Base-by-base conservation (phyloP, 192 early-diverging fungal genomes). In the Linnemannia elongata region DNA sequence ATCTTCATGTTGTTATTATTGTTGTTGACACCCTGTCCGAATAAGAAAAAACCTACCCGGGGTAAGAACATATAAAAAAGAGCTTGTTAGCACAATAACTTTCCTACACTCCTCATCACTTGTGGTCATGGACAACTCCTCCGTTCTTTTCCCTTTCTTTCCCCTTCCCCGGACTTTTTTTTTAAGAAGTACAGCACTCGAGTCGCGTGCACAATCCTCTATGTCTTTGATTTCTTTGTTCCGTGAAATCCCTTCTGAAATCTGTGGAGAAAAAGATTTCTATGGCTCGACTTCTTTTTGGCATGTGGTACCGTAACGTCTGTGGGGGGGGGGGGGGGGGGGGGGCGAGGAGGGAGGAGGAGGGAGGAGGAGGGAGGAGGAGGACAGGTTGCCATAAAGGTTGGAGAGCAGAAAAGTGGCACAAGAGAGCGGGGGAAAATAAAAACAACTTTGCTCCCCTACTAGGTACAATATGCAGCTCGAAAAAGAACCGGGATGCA, bases 401-500 rank as follows among this genome's bases (percentile, higher is more conserved):
- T 27, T 12, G 13, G 24, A 49, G 47, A 17, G 47, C 13, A 52
- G 3, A 13, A 45, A 45, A 45, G 38, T 45, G 12, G 8, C 1
- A 45, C 44, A 1, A 52, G n/a, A 66, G 60, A 27, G 60, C 60
- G 60, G 60, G 60, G 60, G 60, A 33, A 13, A 66, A 33, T 13
- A 35, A 30, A 30, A 57, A 30, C 7, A n/a, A 13, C 3, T 24
- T 12, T 15, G 12, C 27, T 33, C 1, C 30, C 60, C 60, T 30
- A 10, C 30, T 66, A 9, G n/a, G 7, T 27, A 45, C 12, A 2
- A 20, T 52, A 52, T 52, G 49, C 49, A 18, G 49, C 33, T 33
- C 60, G 60, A 66, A 66, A 66, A 66, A 66, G 55, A 66, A 66
- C 60, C 60, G 60, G 60, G 60, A 66, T 9, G 27, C 9, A 35